Conservation (phyloP, 116 monocot species). For the Dioscorea cayenensis region DNA sequence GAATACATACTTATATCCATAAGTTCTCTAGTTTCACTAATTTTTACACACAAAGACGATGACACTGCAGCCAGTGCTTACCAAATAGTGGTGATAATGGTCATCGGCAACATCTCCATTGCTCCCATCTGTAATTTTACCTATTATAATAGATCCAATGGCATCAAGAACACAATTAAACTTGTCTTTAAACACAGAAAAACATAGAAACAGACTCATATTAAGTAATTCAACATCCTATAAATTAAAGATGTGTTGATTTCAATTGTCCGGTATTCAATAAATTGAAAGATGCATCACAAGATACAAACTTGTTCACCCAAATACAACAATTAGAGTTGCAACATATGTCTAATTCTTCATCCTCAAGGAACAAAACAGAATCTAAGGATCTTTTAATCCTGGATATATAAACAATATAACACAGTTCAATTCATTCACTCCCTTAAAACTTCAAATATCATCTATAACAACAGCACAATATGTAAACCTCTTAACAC, state of each 20-base stretch:
- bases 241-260: background rate
- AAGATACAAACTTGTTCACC: background rate
- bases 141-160: conserved; percentile 2
- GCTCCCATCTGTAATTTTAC: conserved; percentile 18
- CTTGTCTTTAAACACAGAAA: background rate
- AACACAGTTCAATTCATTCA: no score
- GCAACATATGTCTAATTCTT: no score
- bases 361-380: no score
- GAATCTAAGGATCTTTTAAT: no score
- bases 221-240: background rate
- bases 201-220: background rate
- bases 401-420: no score
- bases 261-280: background rate
- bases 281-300: background rate
- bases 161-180: background rate
- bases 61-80: background rate
- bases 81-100: conserved; percentile 45
- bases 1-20: background rate
- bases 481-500: no score
- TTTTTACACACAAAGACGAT: background rate
- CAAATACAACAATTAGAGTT: no score
- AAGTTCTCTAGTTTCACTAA: background rate
- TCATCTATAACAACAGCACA: no score
- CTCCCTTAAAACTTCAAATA: no score
- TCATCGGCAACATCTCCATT: conserved; percentile 46